phyloP scores from a whole-genome alignment of 2,329 filamentous ascomycete genomes.

The Huntiella abstrusa region DNA sequence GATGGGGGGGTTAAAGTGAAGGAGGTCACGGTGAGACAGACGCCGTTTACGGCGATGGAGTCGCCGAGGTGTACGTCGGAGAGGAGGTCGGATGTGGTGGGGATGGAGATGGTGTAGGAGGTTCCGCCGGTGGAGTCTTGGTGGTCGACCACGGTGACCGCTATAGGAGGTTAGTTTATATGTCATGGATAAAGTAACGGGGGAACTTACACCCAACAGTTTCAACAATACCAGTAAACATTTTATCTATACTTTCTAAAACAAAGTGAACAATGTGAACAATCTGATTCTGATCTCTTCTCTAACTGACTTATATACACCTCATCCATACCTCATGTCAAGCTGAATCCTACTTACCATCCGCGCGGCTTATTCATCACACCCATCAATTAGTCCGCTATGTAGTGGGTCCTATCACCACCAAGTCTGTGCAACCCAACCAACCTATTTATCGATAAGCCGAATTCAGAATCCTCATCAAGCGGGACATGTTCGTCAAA shows the following conservation, averaged over 20 bases:
- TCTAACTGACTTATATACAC: not conserved
- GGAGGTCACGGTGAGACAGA: slow-evolving; percentile 71
- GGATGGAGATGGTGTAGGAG: slow-evolving; percentile 66
- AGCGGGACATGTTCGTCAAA: too few relatives aligned
- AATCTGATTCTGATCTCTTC: too few relatives aligned
- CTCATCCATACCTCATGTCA: not conserved
- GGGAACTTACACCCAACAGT: slow-evolving; percentile 63
- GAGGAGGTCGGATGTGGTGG: slow-evolving; percentile 51
- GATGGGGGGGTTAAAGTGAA: slow-evolving; percentile 23
- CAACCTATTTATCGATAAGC: not conserved
- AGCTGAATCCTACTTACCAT: not conserved
- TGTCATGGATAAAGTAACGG: not conserved
- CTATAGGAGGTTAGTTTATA: slow-evolving; percentile 25
- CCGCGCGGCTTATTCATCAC: not conserved
- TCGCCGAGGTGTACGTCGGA: slow-evolving; percentile 72
- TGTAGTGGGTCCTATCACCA: not conserved
- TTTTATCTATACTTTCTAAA: slow-evolving; percentile 20
- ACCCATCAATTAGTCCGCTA: not conserved
- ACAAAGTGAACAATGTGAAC: not conserved
- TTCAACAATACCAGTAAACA: slow-evolving; percentile 95
- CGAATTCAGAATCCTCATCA: not conserved
- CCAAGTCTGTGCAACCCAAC: not conserved
- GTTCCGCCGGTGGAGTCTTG: slow-evolving; percentile 76
- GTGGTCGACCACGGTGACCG: slow-evolving; percentile 61
- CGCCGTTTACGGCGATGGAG: slow-evolving; percentile 88